Base-by-base conservation (phyloP, 1,139 yeast genomes). In the Meyerozyma sp. region DNA sequence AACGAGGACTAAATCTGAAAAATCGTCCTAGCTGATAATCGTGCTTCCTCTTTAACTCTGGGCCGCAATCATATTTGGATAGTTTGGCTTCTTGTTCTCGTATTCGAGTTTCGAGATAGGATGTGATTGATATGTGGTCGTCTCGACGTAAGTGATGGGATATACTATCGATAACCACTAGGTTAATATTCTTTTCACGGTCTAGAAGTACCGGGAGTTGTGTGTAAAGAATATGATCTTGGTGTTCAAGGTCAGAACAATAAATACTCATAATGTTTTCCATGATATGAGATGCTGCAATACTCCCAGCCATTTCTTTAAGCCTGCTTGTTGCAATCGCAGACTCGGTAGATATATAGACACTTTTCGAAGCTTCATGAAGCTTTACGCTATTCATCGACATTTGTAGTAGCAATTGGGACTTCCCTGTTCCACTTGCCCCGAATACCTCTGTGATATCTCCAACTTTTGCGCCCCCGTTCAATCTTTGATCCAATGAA, bases 101-200 rank as follows among this genome's bases (percentile, higher is more conserved):
- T 4, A 69, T 46, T 38, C 46, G 48, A 10, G 58, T 54, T 36
- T 54, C 54, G 8, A 72, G 51, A 45, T 59, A 66, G 3, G 55
- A 50, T 3, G 62, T 50, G 47, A 59, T 66, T 41, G 63, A 58
- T 7, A 69, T 60, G 6, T 69, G 66, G 36, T 81, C 70, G 52
- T 85, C 94, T 3, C 84, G 81, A 45, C 96, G 66, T 42, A 84
- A 66, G 58, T 88, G 96, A 49, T 89, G 94, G 0, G 96, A 88
- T n/a, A 90, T 80, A 32, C 95, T 85, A 61, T 90, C 97, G 8
- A 90, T 71, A 0, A 88, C 70, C 0, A 90, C 67, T 18, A 85
- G 54, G 38, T 77, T 82, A 2, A 80, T 70, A 2, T 66, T 57
- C 9, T 56, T 51, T 11, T 70, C 66, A 39, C 73, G 59, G 26